Percentiles rank a stretch among this genome's conserved stretches.
Evolutionary conservation across 2,329 filamentous ascomycete species (phyloP).

Genomic region (Fusarium chaquense): DNA sequence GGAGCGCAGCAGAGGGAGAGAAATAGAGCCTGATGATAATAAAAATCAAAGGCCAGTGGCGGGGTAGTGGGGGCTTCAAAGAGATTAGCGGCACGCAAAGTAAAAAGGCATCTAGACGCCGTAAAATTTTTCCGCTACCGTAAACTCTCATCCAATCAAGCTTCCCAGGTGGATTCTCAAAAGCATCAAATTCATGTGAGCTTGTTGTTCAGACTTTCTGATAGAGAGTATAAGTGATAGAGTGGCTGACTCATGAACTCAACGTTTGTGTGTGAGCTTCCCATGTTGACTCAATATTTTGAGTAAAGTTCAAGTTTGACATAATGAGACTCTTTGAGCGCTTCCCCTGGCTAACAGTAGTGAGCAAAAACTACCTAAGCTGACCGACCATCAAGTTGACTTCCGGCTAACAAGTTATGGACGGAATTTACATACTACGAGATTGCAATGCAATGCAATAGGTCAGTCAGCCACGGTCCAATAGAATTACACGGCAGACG

Average conservation of each 20-base stretch:
- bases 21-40: slow-evolving; percentile 44
- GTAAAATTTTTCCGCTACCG: slow-evolving; percentile 26
- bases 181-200: slow-evolving; percentile 8
- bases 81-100: slow-evolving; percentile 30
- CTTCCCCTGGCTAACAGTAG: neutral
- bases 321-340: neutral
- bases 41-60: slow-evolving; percentile 47
- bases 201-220: neutral
- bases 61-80: slow-evolving; percentile 41
- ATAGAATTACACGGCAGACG: slow-evolving; percentile 25
- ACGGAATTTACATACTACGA: neutral
- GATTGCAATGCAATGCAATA: slow-evolving; percentile 13
- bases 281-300: neutral
- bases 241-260: neutral
- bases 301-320: neutral
- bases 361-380: slow-evolving; percentile 8
- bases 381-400: slow-evolving; percentile 1
- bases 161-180: neutral
- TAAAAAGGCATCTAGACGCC: slow-evolving; percentile 19
- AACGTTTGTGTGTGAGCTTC: neutral
- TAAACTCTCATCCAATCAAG: slow-evolving; percentile 5
- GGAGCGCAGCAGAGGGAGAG: slow-evolving; percentile 32
- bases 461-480: slow-evolving; percentile 10
- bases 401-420: neutral
- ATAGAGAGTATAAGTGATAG: neutral